Evolutionary conservation across 75 land plant species (phyloP), one percentile per base, ranked within the genome.

Genomic region (Gnetum montanum): DNA sequence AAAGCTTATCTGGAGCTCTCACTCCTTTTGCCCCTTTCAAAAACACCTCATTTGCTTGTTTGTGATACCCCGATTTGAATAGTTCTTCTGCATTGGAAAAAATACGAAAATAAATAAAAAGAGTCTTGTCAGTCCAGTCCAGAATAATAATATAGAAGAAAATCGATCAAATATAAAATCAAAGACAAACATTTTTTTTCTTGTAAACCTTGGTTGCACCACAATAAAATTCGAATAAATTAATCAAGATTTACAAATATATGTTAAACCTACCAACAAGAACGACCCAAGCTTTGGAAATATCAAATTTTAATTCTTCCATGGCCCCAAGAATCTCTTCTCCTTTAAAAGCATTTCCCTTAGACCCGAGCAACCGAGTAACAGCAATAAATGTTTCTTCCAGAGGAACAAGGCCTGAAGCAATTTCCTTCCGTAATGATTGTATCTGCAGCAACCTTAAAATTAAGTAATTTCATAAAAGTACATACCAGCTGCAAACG

Each of bases 361-460:
- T 70, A 6, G 79, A 66, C 13, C 88, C 99, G 72, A 83, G 80
- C 26, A 92, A 48, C 8, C 99, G 84, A 49, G 75, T 59, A 16
- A 95, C 46, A 18, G 97, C 80, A 36, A 81, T 61, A 67, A 95
- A 78, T 31, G 99, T 95, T 63, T 95, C 97, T 53, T 78, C 92
- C n/a, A 95, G 73, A 43, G 99, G 99, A 13, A 75, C 70, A 51
- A 73, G 51, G 6, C 92, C 99, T 43, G 78, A 64, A 64, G 75
- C 68, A 57, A 86, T 27, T 64, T 83, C 92, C 57, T 76, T 80
- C 56, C 86, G 68, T 60, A 95, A 53, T 24, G 88, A 71, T 25
- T 95, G 97, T 67, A 90, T 79, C 96, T 94, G 77, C 77, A 76
- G 35, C 38, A 13, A 36, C 4, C 10, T n/a, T n/a, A n/a, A n/a